Evolutionary conservation across 2,329 filamentous ascomycete genomes (phyloP).

Genomic region (Fusarium scirpi): DNA sequence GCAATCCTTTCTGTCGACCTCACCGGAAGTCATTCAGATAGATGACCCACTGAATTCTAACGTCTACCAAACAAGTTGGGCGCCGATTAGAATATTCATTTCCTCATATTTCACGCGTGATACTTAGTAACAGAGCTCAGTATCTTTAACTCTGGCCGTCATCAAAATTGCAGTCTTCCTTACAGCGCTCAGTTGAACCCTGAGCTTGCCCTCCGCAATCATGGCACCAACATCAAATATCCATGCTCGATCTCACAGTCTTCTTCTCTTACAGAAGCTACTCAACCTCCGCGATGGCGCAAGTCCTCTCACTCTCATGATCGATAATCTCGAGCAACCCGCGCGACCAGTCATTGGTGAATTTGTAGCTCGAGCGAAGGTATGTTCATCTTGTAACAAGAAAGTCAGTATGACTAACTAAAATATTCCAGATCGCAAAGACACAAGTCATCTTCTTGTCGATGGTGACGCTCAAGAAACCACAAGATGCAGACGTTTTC

Average conservation of each 20-base stretch:
- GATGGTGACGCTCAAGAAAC: conserved; percentile 77
- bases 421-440: conserved; percentile 64
- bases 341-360: conserved; percentile 77
- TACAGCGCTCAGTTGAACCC: background rate
- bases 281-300: conserved; percentile 81
- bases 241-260: conserved; percentile 84
- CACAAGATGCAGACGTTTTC: conserved; percentile 74
- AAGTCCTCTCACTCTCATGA: conserved; percentile 86
- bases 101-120: background rate
- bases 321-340: conserved; percentile 88
- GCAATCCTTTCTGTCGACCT: background rate
- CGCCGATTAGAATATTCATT: conserved; percentile 9
- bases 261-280: conserved; percentile 85
- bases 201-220: background rate
- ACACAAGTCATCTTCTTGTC: conserved; percentile 80
- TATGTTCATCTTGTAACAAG: conserved; percentile 46
- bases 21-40: background rate
- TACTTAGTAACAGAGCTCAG: background rate
- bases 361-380: conserved; percentile 80
- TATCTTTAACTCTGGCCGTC: too few relatives aligned
- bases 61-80: conserved; percentile 28
- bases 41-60: conserved; percentile 39
- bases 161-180: too few relatives aligned
- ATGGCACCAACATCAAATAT: conserved; percentile 70
- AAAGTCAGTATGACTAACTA: conserved; percentile 6